Conservation (phyloP, 2,329 filamentous ascomycete genomes). For the Dactylonectria estremocensis region DNA sequence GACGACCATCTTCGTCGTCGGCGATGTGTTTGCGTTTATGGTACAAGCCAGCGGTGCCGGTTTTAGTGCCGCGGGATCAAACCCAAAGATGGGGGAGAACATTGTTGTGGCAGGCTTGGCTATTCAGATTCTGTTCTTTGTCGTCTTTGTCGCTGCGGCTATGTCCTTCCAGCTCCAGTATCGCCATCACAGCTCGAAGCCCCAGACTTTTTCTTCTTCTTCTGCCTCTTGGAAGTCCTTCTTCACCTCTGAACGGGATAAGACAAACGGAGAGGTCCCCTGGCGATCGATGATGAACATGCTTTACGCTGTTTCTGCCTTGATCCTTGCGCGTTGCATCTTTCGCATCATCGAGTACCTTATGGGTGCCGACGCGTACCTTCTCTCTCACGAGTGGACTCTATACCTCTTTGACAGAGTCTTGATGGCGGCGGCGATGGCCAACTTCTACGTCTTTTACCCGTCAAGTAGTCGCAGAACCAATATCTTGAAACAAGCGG, state of each 20-base stretch:
- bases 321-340: conserved; percentile 60
- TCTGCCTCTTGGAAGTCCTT: too few species aligned
- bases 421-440: conserved; percentile 1
- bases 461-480: background rate
- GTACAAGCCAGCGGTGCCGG: conserved; percentile 61
- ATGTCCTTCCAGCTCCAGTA: conserved; percentile 60
- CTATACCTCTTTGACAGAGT: background rate
- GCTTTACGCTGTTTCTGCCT: conserved; percentile 53
- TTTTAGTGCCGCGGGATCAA: conserved; percentile 44
- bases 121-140: conserved; percentile 70
- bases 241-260: too few species aligned
- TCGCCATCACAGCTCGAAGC: too few species aligned
- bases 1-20: conserved; percentile 64
- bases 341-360: conserved; percentile 38
- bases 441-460: background rate
- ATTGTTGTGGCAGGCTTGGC: conserved; percentile 69
- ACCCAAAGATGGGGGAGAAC: conserved; percentile 56
- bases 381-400: background rate
- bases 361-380: conserved; percentile 3
- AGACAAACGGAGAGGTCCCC: conserved; percentile 5
- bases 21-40: conserved; percentile 65
- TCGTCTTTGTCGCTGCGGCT: conserved; percentile 65
- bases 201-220: too few species aligned
- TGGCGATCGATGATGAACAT: conserved; percentile 55
- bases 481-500: too few species aligned